Base-by-base conservation (phyloP, 768 basidiomycete genomes). In the Mycena galericulata region DNA sequence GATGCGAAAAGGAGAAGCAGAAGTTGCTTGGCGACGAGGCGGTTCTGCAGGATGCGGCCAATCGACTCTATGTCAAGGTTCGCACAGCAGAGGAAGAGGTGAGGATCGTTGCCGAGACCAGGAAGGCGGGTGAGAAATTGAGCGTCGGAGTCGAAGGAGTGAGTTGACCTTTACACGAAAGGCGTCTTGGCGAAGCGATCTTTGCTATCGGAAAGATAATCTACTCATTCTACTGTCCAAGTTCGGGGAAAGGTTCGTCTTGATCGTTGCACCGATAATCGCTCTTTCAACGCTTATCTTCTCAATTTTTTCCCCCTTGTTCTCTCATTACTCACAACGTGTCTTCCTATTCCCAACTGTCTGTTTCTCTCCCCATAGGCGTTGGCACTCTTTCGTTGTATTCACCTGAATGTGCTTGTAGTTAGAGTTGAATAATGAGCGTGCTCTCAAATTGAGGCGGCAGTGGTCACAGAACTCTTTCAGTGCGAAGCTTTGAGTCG, bases 161-260 rank as follows among this genome's bases (percentile, higher is more conserved):
- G 76, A 72, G 85, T 76, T n/a, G 15, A 24, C 49, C 75, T 97
- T 91, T 79, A 92, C 89, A 3, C 87, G 97, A 27, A 98, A 99
- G 80, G 88, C 90, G 12, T 84, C 85, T 1, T 88, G 97, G 83
- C 88, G 97, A 36, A 84, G 83, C 65, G 90, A 90, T 72, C 84
- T 98, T 49, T 83, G 86, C 18, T 90, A 95, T 74, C 98, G 99
- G 82, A 99, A 99, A 77, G 83, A 87, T 53, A 98, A 98, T 77
- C 84, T 99, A 12, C 81, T 96, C 11, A 80, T 90, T 4, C 82
- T 97, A n/a, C 79, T 98, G 27, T 76, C 86, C 24, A 85, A 87
- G 63, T 89, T 90, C 63, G 91, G 94, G 81, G 87, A 86, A 74
- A 91, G 89, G 94, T 94, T 56, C 69, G 86, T 60, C 41, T 26